Percentiles rank a stretch among this genome's conserved stretches.
Conservation (phyloP, 2,329 filamentous ascomycete genomes). For the Chaetomium strumarium region DNA sequence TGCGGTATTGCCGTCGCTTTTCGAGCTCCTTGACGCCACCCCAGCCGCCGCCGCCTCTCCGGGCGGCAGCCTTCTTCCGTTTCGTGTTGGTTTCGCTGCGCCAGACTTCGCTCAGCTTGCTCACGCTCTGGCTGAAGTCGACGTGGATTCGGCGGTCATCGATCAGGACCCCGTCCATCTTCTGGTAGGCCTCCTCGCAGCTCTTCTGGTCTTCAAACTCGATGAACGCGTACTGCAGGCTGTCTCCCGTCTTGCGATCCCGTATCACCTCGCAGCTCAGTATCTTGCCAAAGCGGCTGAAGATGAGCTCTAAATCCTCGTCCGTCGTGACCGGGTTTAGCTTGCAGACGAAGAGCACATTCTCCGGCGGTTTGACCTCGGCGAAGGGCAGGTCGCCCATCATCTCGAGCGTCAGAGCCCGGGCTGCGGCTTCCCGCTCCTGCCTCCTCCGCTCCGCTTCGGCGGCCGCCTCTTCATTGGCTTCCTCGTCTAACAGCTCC, state of each 20-base stretch:
- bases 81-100: conserved; percentile 79
- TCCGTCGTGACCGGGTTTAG: conserved; percentile 94
- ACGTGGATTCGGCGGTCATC: conserved; percentile 97
- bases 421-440: conserved; percentile 85
- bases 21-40: conserved; percentile 85
- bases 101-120: conserved; percentile 85
- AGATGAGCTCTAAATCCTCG: conserved; percentile 90
- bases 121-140: conserved; percentile 94
- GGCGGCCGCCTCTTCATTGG: conserved; percentile 62
- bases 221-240: conserved; percentile 94
- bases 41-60: conserved; percentile 65
- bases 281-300: conserved; percentile 93
- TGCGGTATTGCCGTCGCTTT: conserved; percentile 83
- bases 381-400: conserved; percentile 96
- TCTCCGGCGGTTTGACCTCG: conserved; percentile 94
- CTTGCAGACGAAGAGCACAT: conserved; percentile 97
- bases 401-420: conserved; percentile 93
- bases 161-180: conserved; percentile 96
- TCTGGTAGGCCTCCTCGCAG: conserved; percentile 94
- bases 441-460: conserved; percentile 72
- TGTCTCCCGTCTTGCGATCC: conserved; percentile 89
- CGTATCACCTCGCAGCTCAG: conserved; percentile 93
- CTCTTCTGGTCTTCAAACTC: conserved; percentile 90
- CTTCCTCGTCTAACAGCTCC: conserved; percentile 65
- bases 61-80: conserved; percentile 47